Conservation (phyloP, 345 rosid species). For the Hibiscus syriacus region DNA sequence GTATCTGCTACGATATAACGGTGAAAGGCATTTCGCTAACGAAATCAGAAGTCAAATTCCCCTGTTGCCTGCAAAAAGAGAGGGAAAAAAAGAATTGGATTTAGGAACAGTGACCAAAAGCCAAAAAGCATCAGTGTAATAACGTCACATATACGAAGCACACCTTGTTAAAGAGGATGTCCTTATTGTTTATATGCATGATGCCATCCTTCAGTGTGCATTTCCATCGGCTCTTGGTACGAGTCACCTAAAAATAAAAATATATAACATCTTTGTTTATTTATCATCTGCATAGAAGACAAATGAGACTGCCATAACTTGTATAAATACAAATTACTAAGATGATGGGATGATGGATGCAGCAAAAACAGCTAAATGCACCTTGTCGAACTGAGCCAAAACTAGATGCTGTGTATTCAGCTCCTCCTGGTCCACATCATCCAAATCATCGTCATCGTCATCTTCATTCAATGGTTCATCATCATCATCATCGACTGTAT, state of each 20-base stretch:
- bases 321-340: background rate
- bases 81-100: background rate
- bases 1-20: slow-evolving; percentile 10
- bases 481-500: slow-evolving; percentile 59
- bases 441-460: slow-evolving; percentile 68
- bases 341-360: background rate
- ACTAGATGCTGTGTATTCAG: slow-evolving; percentile 91
- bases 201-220: slow-evolving; percentile 94
- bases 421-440: slow-evolving; percentile 84
- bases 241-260: slow-evolving; percentile 56
- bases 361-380: slow-evolving; percentile 14
- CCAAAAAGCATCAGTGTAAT: background rate
- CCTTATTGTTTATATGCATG: slow-evolving; percentile 93
- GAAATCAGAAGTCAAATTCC: slow-evolving; percentile 85
- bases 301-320: background rate
- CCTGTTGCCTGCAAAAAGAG: slow-evolving; percentile 70
- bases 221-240: slow-evolving; percentile 96
- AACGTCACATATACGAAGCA: background rate
- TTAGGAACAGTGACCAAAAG: background rate
- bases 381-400: slow-evolving; percentile 98
- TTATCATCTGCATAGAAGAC: background rate
- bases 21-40: slow-evolving; percentile 11
- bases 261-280: background rate
- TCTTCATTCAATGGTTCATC: slow-evolving; percentile 91
- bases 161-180: slow-evolving; percentile 93